phyloP scores from a whole-genome alignment of 2,329 filamentous ascomycete species.

The Colletotrichum salicis region DNA sequence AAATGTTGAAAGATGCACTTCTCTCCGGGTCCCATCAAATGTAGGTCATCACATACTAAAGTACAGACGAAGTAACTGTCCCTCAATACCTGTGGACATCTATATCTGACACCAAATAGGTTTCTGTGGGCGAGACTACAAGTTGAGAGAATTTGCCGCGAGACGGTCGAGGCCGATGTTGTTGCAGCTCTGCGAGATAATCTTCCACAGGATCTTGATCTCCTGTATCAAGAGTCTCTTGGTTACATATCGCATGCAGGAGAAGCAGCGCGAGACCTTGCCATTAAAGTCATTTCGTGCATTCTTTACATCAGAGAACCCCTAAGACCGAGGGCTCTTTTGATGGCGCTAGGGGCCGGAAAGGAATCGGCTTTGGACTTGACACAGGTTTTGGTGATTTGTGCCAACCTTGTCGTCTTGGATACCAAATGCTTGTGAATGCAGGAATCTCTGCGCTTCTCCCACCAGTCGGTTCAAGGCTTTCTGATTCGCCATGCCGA shows the following conservation, averaged over 20 bases:
- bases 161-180: neutral
- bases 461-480: neutral
- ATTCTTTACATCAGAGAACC: neutral
- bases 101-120: neutral
- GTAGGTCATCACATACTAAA: too few relatives aligned
- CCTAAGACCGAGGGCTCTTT: neutral
- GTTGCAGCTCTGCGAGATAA: rapidly evolving
- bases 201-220: neutral
- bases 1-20: too few relatives aligned
- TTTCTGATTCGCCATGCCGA: neutral
- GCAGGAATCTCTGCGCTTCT: neutral
- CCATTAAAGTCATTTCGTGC: neutral
- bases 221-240: neutral
- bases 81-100: too few relatives aligned
- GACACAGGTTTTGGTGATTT: neutral
- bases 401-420: neutral
- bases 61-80: too few relatives aligned
- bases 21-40: too few relatives aligned
- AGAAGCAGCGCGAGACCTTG: neutral
- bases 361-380: neutral
- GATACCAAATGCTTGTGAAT: neutral
- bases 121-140: constrained; percentile 3
- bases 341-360: too few relatives aligned
- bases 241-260: neutral
- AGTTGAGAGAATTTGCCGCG: neutral